Base-by-base conservation (phyloP, 306 rosid genomes). In the Glycine latifolia region DNA sequence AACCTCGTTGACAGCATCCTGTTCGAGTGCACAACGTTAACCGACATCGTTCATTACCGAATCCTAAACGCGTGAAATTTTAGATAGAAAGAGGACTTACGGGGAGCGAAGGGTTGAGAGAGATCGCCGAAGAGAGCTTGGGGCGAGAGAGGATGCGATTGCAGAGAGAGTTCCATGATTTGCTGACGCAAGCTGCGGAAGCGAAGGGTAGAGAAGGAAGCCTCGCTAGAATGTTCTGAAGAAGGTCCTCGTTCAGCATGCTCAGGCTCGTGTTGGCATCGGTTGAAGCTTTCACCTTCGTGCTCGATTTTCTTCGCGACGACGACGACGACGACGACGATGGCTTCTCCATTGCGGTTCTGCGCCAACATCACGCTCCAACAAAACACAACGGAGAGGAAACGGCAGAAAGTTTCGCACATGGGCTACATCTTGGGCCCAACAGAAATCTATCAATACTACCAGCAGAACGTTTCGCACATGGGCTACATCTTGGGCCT, bases 1-100 rank as follows among this genome's bases (percentile, higher is more conserved):
- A 53, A 90, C 93, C 83, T 91, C 98, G 6, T 82, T 67, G 62
- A 90, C 88, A 17, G 98, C 97, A 15, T 80, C 90, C 98, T 92
- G 80, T 46, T 65, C 15, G 10, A 81, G 31, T 54, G 20, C 8
- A 69, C 26, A 71, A 17, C 39, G 31, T 26, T 26, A 26, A 26
- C 31, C 31, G 31, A 14, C 39, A 37, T 53, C 33, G 65, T 8
- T 10, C 14, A 26, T 26, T 26, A 63, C n/a, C 39, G 74, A 69
- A 69, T 56, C 73, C 74, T 69, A 69, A 69, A 4, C 5, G 41
- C 0, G 46, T 12, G 41, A 35, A 35, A 5, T 0, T 7, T 33
- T 12, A 71, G 75, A 71, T 6, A 43, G 31, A 71, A 71, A 71
- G 49, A 26, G 61, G 6, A 60, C 75, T 17, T 74, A 92, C 97